phyloP scores from a whole-genome alignment of 441 rosid genomes.

The Populus trichocarpa region DNA sequence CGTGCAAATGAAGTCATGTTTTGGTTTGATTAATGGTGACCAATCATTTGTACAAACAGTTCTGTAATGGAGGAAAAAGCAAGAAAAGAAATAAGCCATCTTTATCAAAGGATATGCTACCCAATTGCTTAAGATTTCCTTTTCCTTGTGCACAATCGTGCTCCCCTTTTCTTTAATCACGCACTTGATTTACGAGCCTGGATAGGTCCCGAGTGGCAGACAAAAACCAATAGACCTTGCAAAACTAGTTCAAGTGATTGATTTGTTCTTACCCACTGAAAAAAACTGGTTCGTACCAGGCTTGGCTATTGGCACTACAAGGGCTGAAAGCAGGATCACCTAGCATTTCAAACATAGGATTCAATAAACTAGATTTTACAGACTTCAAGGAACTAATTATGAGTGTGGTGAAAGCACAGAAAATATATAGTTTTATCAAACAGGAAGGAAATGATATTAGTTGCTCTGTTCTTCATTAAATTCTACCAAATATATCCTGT shows the following conservation, averaged over 20 bases:
- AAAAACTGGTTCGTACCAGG: not conserved
- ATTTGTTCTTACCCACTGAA: not conserved
- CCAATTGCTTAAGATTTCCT: constrained; percentile 8
- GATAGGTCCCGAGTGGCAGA: constrained; percentile 23
- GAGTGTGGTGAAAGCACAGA: not conserved
- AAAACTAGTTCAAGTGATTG: constrained; percentile 2
- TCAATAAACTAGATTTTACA: too few relatives aligned
- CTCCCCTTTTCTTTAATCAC: constrained; percentile 8
- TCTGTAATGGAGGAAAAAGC: not conserved
- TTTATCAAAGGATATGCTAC: constrained; percentile 15
- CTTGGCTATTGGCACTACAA: not conserved
- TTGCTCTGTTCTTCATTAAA: not conserved
- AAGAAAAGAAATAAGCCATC: constrained; percentile 17
- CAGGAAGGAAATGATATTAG: not conserved
- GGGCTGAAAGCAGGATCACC: not conserved
- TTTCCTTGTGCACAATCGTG: constrained; percentile 6
- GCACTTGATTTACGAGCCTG: not conserved
- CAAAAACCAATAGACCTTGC: constrained; percentile 14
- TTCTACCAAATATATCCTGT: not conserved
- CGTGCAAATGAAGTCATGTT: constrained; percentile 25
- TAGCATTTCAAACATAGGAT: not conserved
- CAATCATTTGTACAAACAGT: not conserved
- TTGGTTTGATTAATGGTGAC: constrained; percentile 5
- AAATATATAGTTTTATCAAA: not conserved
- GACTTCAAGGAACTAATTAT: not conserved